Percentiles rank a stretch among this genome's conserved stretches.
Evolutionary conservation across 1,284 basidiomycete species (phyloP).

Genomic region (Trametes pubescens): DNA sequence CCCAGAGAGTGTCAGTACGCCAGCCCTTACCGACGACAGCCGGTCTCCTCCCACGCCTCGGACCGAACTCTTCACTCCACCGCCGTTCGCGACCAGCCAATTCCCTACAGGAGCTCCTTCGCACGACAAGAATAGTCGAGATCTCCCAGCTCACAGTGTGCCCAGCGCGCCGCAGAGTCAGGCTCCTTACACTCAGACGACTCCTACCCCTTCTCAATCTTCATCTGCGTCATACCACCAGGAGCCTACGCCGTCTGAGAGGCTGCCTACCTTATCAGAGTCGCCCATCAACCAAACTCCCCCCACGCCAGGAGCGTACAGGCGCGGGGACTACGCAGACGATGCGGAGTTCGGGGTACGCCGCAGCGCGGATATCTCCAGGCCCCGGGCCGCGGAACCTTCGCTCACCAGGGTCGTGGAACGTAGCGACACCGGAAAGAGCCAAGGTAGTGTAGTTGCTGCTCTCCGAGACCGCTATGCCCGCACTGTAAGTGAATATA

Average conservation of each 20-base stretch:
- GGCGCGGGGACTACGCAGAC: conserved; percentile 45
- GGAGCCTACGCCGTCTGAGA: neutral
- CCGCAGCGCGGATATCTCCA: conserved; percentile 24
- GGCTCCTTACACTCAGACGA: neutral
- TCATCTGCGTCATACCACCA: neutral
- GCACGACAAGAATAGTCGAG: conserved; percentile 7
- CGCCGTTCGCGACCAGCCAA: neutral
- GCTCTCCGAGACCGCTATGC: conserved; percentile 72
- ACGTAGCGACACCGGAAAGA: conserved; percentile 48
- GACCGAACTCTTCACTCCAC: conserved; percentile 18
- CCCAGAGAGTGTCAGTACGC: conserved; percentile 27
- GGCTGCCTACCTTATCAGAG: neutral
- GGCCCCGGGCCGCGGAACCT: conserved; percentile 31
- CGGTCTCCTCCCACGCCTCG: conserved; percentile 24
- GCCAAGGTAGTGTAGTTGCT: conserved; percentile 68
- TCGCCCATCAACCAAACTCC: neutral
- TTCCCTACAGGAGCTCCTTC: neutral
- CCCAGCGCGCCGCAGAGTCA: neutral
- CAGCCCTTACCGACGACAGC: conserved; percentile 28
- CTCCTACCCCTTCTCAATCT: neutral
- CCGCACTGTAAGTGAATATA: conserved; percentile 53
- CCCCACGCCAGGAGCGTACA: conserved; percentile 18
- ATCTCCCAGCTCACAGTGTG: neutral
- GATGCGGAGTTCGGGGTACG: conserved; percentile 49
- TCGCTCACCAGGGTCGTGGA: conserved; percentile 35